Evolutionary conservation across 108 stramenopile species (phyloP), one percentile per base, ranked within the genome.

Genomic region (Craspedostauros australis): DNA sequence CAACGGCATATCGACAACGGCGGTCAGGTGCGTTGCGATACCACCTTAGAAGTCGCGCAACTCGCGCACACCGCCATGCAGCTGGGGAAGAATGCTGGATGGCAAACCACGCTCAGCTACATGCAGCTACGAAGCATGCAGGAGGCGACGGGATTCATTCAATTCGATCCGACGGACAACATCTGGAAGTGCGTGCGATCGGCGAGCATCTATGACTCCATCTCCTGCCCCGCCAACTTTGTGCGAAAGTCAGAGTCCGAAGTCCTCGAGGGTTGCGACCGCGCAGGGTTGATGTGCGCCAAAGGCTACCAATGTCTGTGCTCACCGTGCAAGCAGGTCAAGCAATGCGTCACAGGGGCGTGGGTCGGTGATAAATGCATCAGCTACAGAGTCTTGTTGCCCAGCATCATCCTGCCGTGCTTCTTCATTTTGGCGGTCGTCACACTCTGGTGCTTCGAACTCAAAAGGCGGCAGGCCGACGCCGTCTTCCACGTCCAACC

Each of bases 91-190:
- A 64, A 58, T 32, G 49, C 61, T 5, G 68, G 58, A 29, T 71
- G 70, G 70, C 33, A 55, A 11, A 39, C 70, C 15, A 57, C 70
- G 2, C 38, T 65, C 19, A 36, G 29, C 12, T 71, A 71, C 34
- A 65, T 71, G 70, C 51, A 59, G 28, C 33, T 71, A 44, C 57
- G 70, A 39, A 60, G 37, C 47, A 71, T 71, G 70, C 70, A 71
- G 54, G 70, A 62, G 34, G 63, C 47, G n/a, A 60, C 54, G 11
- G 61, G 61, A 22, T 71, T 71, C 26, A 64, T 71, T 32, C 12
- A 19, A 5, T 38, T 37, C 34, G 62, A 64, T 18, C 23, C 30
- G n/a, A 44, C 45, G 5, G 29, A 46, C 12, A 27, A 39, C 21
- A 23, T 39, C 2, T 55, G 50, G 52, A 33, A 46, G 43, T 72